A percentile compares a stretch with the other conserved stretches of the same genome.
phyloP scores from a whole-genome alignment of 1,139 yeast species.

The Saccharomycopsis hybrid region DNA sequence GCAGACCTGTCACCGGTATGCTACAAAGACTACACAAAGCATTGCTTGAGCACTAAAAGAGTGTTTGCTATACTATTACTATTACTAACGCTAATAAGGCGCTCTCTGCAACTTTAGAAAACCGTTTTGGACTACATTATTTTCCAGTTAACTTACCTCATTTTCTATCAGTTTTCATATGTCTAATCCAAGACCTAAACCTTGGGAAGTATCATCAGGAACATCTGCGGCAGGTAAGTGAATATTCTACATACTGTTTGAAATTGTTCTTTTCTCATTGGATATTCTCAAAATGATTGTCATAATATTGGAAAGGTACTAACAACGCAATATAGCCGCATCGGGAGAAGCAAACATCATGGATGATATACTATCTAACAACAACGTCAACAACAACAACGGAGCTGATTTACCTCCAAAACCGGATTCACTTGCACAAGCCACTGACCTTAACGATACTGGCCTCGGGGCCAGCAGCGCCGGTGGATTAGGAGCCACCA shows the following conservation, averaged over 20 bases:
- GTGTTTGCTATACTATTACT: too few species aligned
- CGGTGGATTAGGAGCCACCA: slow-evolving; percentile 20
- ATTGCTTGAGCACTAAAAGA: too few species aligned
- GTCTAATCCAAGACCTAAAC: slow-evolving; percentile 63
- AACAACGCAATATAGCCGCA: slow-evolving; percentile 13
- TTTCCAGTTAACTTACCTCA: too few species aligned
- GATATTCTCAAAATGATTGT: slow-evolving; percentile 10
- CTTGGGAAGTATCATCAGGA: slow-evolving; percentile 66
- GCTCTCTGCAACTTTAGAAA: too few species aligned
- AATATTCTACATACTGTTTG: not conserved
- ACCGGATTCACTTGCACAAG: slow-evolving; percentile 5
- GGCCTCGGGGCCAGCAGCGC: not conserved
- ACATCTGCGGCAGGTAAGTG: slow-evolving; percentile 36
- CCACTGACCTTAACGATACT: too few species aligned
- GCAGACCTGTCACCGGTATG: too few species aligned
- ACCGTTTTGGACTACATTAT: too few species aligned
- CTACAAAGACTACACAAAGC: too few species aligned
- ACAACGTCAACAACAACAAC: slow-evolving; percentile 22
- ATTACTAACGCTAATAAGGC: too few species aligned
- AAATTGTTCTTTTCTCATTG: too few species aligned
- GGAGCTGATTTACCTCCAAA: slow-evolving; percentile 13
- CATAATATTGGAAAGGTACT: slow-evolving; percentile 2
- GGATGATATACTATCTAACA: slow-evolving; percentile 3
- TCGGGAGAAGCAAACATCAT: slow-evolving; percentile 10
- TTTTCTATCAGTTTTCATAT: slow-evolving; percentile 19